Base-by-base conservation (phyloP, 2,329 filamentous ascomycete species). In the Epicoccum nigrum region DNA sequence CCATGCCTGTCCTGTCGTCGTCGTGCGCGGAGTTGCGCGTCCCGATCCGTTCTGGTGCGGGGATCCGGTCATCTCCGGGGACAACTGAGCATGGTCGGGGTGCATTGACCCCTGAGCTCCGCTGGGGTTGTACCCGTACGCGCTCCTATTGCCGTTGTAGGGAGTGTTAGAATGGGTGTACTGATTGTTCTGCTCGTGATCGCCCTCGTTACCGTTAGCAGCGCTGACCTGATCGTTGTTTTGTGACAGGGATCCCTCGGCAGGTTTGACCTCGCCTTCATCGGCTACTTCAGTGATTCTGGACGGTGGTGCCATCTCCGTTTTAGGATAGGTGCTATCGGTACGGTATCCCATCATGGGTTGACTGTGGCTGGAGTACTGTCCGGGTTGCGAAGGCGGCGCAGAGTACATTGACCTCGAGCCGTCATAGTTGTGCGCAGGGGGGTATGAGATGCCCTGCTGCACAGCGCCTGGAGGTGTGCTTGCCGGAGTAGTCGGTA, bases 401-500 rank as follows among this genome's bases (percentile, higher is more conserved):
- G 84, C 83, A 50, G 86, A 89, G 72, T 96, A 96, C 75, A 94
- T 86, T 38, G 86, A 84, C 55, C 93, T 86, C 8, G 89, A 86
- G 64, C 76, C 83, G 67, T 96, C 90, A 66, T 96, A 96, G 37
- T 80, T 77, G 73, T 86, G 89, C 50, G 79, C 85, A 62, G 77
- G 83, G 43, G 86, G 87, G 71, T 96, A 96, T 3, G 86, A 78
- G 82, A 96, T 91, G 67, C 83, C 86, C 63, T 91, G 89, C 61
- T 91, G 88, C 56, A 95, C 81, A 21, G 82, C 84, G 19, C 90
- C 91, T 0, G 93, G 93, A 11, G 93, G 92, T 0, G 93, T 96
- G 5, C 90, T 93, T 20, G 91, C 91, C 54, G 91, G 91, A n/a
- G 90, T 95, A 8, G 88, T 90, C 46, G 91, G 92, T 81, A 96